A percentile compares a stretch with the other conserved stretches of the same genome.
These are phyloP conservation scores for Lepiota subincarnata DNA, from an alignment of 768 basidiomycete species.

Conservation along the genomic window DNA sequence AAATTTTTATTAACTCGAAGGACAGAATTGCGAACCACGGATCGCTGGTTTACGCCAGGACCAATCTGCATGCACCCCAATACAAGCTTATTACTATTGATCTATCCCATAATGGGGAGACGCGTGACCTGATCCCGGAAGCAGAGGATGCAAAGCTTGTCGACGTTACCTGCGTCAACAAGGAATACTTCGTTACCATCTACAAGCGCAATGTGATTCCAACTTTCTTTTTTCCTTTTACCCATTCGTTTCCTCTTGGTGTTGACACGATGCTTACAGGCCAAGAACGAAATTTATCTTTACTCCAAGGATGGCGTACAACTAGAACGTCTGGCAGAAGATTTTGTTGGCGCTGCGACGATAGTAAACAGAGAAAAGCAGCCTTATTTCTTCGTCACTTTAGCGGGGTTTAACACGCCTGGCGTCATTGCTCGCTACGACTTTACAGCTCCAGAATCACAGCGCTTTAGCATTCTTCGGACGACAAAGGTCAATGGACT, in stretches of 20 bases:
- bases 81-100: not conserved
- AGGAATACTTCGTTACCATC: not conserved
- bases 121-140: not conserved
- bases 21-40: not conserved
- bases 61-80: no score
- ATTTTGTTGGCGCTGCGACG: not conserved
- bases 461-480: not conserved
- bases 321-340: not conserved
- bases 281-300: conserved; percentile 4
- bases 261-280: not conserved
- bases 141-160: conserved; percentile 1
- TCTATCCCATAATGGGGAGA: not conserved
- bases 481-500: conserved; percentile 55
- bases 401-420: not conserved
- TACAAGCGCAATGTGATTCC: conserved; percentile 2
- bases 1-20: not conserved
- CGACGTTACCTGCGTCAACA: conserved; percentile 1
- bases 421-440: not conserved
- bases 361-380: conserved; percentile 1
- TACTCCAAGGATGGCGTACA: conserved; percentile 2
- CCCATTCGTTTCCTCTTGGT: no score
- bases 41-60: no score
- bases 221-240: no score
- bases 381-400: not conserved
- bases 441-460: not conserved